Evolutionary conservation across 2,329 filamentous ascomycete genomes (phyloP).

Genomic region (Whalleya microplaca): DNA sequence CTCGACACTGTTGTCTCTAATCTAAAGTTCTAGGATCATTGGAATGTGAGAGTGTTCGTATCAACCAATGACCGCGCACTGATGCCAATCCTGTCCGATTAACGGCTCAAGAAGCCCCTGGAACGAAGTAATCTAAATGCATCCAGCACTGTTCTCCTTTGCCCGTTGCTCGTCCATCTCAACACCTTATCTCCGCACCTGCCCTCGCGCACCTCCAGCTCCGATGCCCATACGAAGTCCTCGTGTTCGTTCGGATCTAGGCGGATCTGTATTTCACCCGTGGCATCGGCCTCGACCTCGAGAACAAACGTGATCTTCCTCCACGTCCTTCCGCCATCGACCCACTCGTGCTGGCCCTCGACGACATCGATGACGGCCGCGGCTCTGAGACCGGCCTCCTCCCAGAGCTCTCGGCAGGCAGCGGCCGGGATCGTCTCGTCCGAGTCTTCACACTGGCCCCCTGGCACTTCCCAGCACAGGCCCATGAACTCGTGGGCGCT

Average conservation of each 20-base stretch:
- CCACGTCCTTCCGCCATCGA: slow-evolving; percentile 28
- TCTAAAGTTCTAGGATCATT: no score
- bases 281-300: slow-evolving; percentile 2
- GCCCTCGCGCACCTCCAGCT: slow-evolving; percentile 9
- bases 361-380: slow-evolving; percentile 40
- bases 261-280: background rate
- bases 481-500: slow-evolving; percentile 49
- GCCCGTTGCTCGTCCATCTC: slow-evolving; percentile 18
- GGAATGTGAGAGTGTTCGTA: no score
- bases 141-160: slow-evolving; percentile 16
- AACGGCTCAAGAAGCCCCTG: background rate
- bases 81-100: no score
- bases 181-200: slow-evolving; percentile 9
- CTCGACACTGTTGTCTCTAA: no score
- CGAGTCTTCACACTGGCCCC: slow-evolving; percentile 49
- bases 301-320: slow-evolving; percentile 22
- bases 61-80: no score
- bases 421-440: slow-evolving; percentile 48
- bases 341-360: slow-evolving; percentile 40
- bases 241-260: slow-evolving; percentile 24
- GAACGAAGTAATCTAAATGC: slow-evolving; percentile 12
- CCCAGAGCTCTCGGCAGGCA: slow-evolving; percentile 52
- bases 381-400: slow-evolving; percentile 31
- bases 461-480: slow-evolving; percentile 52
- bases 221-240: slow-evolving; percentile 20